Evolutionary conservation across 208 protist species (phyloP), one percentile per base, ranked within the genome.

Genomic region (Trypanosoma lewisi): DNA sequence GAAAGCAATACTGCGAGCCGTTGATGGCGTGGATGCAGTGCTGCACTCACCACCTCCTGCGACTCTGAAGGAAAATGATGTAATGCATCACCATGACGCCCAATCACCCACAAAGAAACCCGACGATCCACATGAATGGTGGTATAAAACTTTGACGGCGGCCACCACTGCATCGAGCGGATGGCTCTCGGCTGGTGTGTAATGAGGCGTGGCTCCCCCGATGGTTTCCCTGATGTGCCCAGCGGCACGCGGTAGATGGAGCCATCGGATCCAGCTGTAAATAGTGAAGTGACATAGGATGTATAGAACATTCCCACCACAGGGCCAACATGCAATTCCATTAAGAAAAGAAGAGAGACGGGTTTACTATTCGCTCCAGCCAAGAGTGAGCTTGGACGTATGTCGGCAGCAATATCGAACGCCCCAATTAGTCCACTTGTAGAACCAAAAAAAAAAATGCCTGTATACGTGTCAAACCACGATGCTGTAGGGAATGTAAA

Each of bases 111-210:
- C 57, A 94, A 59, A 51, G 83, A 49, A 27, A 90, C 78, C 11
- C 84, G 80, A 5, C 88, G 80, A 55, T 94, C 81, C 31, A 84
- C 78, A 73, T 94, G 88, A 33, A 81, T 77, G 6, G 88, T 94
- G 12, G 82, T 76, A 53, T 89, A 78, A 66, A 80, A 72, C 36
- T 81, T 79, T 21, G 68, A 75, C 2, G 69, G 56, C 7, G 72
- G 58, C 59, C 73, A 72, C 69, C 77, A 87, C 33, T 64, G 60
- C 67, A 87, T 63, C 28, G 77, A 63, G 23, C 85, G 82, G 25
- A 87, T 83, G 11, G 78, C 61, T 57, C 37, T 72, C 23, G 36
- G 30, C 27, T 31, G 45, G 39, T 53, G 56, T 27, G 50, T 45
- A 42, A 76, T 47, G 9, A 63, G 72, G 16, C 47, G 44, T 37